Evolutionary conservation across 345 rosid species (phyloP).

Genomic region (Xanthoceras sorbifolium): DNA sequence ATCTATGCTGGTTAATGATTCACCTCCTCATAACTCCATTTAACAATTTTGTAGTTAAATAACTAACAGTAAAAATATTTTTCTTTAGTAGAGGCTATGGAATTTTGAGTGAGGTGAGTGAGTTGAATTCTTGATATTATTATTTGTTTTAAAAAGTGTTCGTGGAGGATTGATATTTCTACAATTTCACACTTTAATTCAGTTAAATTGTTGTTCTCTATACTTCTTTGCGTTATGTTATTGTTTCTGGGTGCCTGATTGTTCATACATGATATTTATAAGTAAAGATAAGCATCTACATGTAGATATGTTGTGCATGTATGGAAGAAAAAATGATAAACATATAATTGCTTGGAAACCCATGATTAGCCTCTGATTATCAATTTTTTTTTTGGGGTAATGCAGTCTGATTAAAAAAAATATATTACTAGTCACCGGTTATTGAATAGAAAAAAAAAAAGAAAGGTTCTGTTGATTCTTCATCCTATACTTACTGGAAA

Average conservation of each 20-base stretch:
- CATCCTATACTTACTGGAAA: too few species aligned
- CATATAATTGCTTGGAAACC: neutral
- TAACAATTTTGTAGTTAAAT: neutral
- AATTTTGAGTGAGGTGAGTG: neutral
- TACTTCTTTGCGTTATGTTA: conserved; percentile 1
- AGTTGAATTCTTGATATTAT: neutral
- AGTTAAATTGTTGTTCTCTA: conserved; percentile 2
- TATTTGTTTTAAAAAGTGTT: neutral
- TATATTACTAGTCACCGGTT: neutral
- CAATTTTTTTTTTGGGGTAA: neutral
- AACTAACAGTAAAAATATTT: neutral
- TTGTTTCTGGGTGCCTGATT: neutral
- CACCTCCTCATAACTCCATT: neutral
- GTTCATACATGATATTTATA: neutral
- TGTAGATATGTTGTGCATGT: neutral
- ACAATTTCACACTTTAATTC: neutral
- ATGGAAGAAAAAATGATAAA: neutral
- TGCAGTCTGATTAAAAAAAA: neutral
- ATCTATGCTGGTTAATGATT: neutral
- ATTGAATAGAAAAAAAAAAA: neutral
- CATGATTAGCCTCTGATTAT: neutral
- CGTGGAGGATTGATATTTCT: neutral
- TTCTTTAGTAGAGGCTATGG: neutral
- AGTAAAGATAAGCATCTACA: neutral
- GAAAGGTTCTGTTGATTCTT: neutral